These are phyloP conservation scores for Groenewaldozyma tartarivorans DNA, from an alignment of 805 yeast species.

Conservation along the genomic window DNA sequence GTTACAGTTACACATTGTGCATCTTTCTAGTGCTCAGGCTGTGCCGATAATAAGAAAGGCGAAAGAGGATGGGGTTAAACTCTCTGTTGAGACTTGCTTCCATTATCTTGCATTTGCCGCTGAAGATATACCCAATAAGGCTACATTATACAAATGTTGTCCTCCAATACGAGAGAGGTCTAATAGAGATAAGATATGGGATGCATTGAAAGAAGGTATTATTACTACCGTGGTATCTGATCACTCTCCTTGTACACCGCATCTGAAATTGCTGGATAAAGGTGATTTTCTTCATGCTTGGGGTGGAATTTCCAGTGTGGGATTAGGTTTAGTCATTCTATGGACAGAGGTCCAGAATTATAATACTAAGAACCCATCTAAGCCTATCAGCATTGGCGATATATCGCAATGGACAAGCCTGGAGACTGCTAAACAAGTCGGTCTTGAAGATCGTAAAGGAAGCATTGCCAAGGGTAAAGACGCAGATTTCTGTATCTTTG, in stretches of 20 bases:
- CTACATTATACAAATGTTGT: slow-evolving; percentile 85
- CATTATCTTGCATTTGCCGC: slow-evolving; percentile 76
- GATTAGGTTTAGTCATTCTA: slow-evolving; percentile 75
- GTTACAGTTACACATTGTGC: slow-evolving; percentile 69
- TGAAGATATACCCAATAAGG: slow-evolving; percentile 65
- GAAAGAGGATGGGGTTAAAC: slow-evolving; percentile 30
- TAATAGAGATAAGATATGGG: slow-evolving; percentile 69
- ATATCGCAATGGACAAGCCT: slow-evolving; percentile 71
- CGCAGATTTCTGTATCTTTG: slow-evolving; percentile 83
- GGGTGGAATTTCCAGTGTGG: slow-evolving; percentile 95
- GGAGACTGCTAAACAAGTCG: slow-evolving; percentile 82
- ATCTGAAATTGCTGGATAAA: slow-evolving; percentile 64
- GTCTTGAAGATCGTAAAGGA: slow-evolving; percentile 66
- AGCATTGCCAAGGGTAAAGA: slow-evolving; percentile 63
- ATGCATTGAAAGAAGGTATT: slow-evolving; percentile 53
- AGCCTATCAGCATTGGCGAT: slow-evolving; percentile 42
- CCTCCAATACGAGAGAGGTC: slow-evolving; percentile 81
- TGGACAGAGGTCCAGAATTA: slow-evolving; percentile 50
- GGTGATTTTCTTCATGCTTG: slow-evolving; percentile 91
- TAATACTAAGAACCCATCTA: slow-evolving; percentile 19
- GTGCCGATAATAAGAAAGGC: slow-evolving; percentile 66
- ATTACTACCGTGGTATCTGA: slow-evolving; percentile 87
- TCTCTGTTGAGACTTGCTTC: slow-evolving; percentile 90
- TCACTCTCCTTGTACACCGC: slow-evolving; percentile 94
- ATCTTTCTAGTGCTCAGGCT: slow-evolving; percentile 78